Evolutionary conservation across 345 rosid species (phyloP), one percentile per base, ranked within the genome.

Genomic region (Salix suchowensis): DNA sequence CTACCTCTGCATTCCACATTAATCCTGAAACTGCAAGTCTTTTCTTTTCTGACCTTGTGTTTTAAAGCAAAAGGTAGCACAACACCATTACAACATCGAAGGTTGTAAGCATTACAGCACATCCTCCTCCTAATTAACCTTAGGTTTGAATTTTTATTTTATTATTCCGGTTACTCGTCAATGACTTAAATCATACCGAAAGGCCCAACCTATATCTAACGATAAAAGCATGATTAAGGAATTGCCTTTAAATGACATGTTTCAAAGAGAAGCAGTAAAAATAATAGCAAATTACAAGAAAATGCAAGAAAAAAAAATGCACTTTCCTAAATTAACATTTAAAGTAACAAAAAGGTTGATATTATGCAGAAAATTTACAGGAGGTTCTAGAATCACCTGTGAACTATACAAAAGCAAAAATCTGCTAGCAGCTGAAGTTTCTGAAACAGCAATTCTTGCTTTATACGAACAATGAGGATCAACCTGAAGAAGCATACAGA

Each of bases 401-500:
- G 95, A 83, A 82, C 86, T 74, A 81, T 92, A 91, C 73, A 91
- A 74, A 79, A 96, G 91, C 78, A 92, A 77, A 85, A 92, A 96
- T 85, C 97, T 88, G 85, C 92, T 79, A 71, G 92, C 91, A 67
- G 91, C 89, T 62, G 89, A 87, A 61, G 97, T 73, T 65, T 82
- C 85, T 78, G 98, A 93, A 71, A 91, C 92, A 75, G 90, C 74
- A 61, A 89, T 26, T 69, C 86, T 86, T 72, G 88, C 83, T 74
- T 88, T 91, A 77, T 93, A 96, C 18, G 97, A 89, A 86, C 98
- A 96, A 82, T 96, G 99, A 74, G 99, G 98, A 79, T 96, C 99
- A 90, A 90, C 93, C 99, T 96, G 89, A 77, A 86, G 66, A 78
- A 80, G 74, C 61, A 82, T 60, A 66, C 6, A 50, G 69, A 80